Conservation (phyloP, 306 rosid species). For the Lathyrus sativus region DNA sequence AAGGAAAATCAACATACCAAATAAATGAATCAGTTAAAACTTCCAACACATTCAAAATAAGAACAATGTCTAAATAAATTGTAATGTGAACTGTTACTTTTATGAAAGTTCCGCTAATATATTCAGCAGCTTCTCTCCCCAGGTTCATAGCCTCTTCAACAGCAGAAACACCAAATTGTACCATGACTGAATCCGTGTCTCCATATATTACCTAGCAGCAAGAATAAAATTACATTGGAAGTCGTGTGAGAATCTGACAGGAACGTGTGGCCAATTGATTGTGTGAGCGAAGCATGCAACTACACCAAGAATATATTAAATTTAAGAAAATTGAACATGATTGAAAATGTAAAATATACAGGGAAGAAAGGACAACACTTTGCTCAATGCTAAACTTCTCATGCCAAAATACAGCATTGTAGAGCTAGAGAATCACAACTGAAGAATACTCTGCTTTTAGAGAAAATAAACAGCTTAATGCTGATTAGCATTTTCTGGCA, state of each 20-base stretch:
- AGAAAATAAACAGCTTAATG: background rate
- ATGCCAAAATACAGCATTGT: slow-evolving; percentile 13
- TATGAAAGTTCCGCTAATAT: slow-evolving; percentile 78
- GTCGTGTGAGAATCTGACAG: slow-evolving; percentile 25
- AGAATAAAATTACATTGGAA: slow-evolving; percentile 30
- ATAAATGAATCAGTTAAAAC: slow-evolving; percentile 26
- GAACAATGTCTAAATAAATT: background rate
- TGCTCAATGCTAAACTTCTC: slow-evolving; percentile 10
- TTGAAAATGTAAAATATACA: slow-evolving; percentile 27
- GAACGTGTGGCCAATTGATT: slow-evolving; percentile 19
- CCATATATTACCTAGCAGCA: slow-evolving; percentile 85
- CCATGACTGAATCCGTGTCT: slow-evolving; percentile 97
- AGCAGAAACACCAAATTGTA: slow-evolving; percentile 85
- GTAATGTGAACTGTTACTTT: slow-evolving; percentile 51
- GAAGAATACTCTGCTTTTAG: background rate
- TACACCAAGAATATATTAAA: slow-evolving; percentile 6
- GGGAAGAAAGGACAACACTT: slow-evolving; percentile 12
- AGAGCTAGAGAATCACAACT: slow-evolving; percentile 22
- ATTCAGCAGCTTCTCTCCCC: slow-evolving; percentile 96
- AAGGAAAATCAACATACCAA: slow-evolving; percentile 18
- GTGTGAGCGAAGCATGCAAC: slow-evolving; percentile 14
- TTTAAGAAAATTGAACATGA: background rate
- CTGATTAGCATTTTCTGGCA: background rate
- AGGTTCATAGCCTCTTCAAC: slow-evolving; percentile 80
- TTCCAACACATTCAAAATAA: slow-evolving; percentile 9